Conservation (phyloP, 495 filamentous ascomycete genomes). For the Penicillium egyptiacum region DNA sequence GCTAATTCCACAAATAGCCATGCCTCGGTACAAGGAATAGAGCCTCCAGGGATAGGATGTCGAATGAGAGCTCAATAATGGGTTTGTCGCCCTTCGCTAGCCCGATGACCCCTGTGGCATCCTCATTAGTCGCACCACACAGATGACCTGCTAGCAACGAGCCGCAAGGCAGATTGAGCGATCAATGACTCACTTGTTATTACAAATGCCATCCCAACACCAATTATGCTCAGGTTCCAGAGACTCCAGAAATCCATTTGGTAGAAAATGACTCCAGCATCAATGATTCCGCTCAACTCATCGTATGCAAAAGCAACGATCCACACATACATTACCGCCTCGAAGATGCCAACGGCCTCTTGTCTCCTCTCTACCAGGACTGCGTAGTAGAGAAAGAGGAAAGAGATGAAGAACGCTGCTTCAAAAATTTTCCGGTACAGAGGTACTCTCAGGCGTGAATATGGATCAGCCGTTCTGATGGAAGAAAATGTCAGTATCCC, state of each 20-base stretch:
- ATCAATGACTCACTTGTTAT: slow-evolving; percentile 60
- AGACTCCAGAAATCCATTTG: slow-evolving; percentile 86
- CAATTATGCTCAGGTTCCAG: slow-evolving; percentile 85
- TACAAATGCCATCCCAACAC: slow-evolving; percentile 74
- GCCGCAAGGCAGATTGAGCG: slow-evolving; percentile 17
- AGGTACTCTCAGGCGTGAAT: slow-evolving; percentile 83
- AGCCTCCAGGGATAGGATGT: slow-evolving; percentile 85
- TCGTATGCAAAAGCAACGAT: slow-evolving; percentile 88
- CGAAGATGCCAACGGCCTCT: slow-evolving; percentile 48
- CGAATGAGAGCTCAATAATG: slow-evolving; percentile 77
- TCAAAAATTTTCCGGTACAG: slow-evolving; percentile 90
- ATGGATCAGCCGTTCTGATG: slow-evolving; percentile 69
- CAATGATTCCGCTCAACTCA: slow-evolving; percentile 76
- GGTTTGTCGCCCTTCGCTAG: slow-evolving; percentile 57
- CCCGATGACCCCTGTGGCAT: slow-evolving; percentile 64
- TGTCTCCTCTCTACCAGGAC: slow-evolving; percentile 67
- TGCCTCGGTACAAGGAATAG: slow-evolving; percentile 83
- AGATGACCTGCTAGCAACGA: background rate
- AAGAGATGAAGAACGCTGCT: slow-evolving; percentile 79
- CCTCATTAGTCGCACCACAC: slow-evolving; percentile 12
- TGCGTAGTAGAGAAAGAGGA: slow-evolving; percentile 79
- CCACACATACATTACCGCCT: slow-evolving; percentile 60
- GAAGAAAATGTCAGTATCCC: slow-evolving; percentile 13
- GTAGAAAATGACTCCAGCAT: slow-evolving; percentile 82
- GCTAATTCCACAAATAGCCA: slow-evolving; percentile 14